These are phyloP conservation scores for Plasmodium blacklocki DNA, from an alignment of 169 alveolate species.

Conservation along the genomic window DNA sequence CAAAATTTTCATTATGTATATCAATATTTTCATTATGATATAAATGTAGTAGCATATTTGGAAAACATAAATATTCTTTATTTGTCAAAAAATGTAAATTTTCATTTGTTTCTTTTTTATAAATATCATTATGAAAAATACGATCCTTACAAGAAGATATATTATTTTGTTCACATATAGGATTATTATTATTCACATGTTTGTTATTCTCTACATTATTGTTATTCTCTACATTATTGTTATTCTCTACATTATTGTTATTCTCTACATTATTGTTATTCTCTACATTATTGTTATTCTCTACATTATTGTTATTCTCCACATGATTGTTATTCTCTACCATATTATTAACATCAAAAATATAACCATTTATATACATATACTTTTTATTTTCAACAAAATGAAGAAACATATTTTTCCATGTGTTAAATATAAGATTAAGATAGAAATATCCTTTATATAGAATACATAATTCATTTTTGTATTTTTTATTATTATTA, in stretches of 20 bases:
- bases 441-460: conserved; percentile 25
- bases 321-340: not conserved
- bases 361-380: conserved; percentile 19
- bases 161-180: conserved; percentile 5
- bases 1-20: conserved; percentile 3
- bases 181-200: not conserved
- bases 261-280: not conserved
- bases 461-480: conserved; percentile 12
- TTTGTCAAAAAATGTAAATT: no score
- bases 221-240: not conserved
- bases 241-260: not conserved
- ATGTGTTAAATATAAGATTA: conserved; percentile 10
- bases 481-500: not conserved
- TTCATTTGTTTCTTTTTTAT: no score
- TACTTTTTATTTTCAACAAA: conserved; percentile 24
- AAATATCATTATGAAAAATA: no score
- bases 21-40: not conserved
- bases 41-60: not conserved
- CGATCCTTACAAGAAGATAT: no score
- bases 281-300: no score
- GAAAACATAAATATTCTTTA: not conserved
- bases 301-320: not conserved
- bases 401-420: conserved; percentile 15
- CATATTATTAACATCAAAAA: conserved; percentile 19
- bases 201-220: not conserved